A percentile compares a stretch with the other conserved stretches of the same genome.
These are phyloP conservation scores for Hypoxylon sp. DNA, from an alignment of 2,329 filamentous ascomycete genomes.

Conservation along the genomic window DNA sequence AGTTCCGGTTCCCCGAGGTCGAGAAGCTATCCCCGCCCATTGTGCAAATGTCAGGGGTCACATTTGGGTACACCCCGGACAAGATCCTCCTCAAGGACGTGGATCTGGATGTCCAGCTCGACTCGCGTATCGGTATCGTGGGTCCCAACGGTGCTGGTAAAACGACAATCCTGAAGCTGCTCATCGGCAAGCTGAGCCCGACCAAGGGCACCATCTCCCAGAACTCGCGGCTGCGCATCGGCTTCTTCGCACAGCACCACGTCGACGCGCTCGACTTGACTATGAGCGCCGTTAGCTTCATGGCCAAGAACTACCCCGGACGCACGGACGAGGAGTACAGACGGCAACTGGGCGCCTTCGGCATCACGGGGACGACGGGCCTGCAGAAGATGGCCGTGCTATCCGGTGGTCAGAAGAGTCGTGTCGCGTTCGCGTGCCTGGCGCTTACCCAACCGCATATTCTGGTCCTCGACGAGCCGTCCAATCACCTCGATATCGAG, in stretches of 20 bases:
- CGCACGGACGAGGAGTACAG: slow-evolving; percentile 97
- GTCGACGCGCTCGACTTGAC: slow-evolving; percentile 95
- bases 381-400: slow-evolving; percentile 95
- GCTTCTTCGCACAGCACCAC: slow-evolving; percentile 99
- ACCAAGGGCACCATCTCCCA: slow-evolving; percentile 86
- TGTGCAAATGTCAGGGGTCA: slow-evolving; percentile 94
- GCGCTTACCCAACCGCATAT: slow-evolving; percentile 96
- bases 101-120: slow-evolving; percentile 95
- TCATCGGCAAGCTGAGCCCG: slow-evolving; percentile 86
- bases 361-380: slow-evolving; percentile 93
- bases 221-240: slow-evolving; percentile 88
- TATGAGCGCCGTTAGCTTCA: slow-evolving; percentile 91
- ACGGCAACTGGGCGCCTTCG: slow-evolving; percentile 90
- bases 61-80: slow-evolving; percentile 88
- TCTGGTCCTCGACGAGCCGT: slow-evolving; percentile 96
- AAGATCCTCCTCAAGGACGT: slow-evolving; percentile 85
- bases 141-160: slow-evolving; percentile 99
- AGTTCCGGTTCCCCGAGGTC: slow-evolving; percentile 97
- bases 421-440: slow-evolving; percentile 97
- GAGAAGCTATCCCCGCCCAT: slow-evolving; percentile 98
- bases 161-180: slow-evolving; percentile 97
- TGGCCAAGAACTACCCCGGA: slow-evolving; percentile 92
- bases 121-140: slow-evolving; percentile 99
- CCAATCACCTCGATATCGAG: slow-evolving; percentile 98
- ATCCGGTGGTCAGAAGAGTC: slow-evolving; percentile 97